Evolutionary conservation across 169 alveolate genomes (phyloP).

Genomic region (Cyclospora cayetanensis): DNA sequence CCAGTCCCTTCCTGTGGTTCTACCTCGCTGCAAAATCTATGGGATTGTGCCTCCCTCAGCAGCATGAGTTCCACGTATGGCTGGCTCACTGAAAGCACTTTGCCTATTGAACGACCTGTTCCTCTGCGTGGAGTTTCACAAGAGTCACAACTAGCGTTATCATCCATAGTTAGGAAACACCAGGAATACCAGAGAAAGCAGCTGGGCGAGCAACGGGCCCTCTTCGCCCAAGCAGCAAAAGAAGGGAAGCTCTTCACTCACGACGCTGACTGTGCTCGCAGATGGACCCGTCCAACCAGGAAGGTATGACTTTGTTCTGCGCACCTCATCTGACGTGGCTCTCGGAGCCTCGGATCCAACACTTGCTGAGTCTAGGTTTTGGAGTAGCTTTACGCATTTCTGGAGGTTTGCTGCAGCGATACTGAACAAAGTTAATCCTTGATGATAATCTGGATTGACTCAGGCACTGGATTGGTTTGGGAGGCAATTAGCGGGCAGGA

Average conservation of each 20-base stretch:
- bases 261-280: conserved; percentile 54
- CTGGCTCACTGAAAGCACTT: conserved; percentile 64
- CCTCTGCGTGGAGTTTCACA: conserved; percentile 40
- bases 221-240: conserved; percentile 51
- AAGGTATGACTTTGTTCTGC: conserved; percentile 15
- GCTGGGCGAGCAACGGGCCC: conserved; percentile 4
- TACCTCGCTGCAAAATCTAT: no score
- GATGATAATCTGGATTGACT: neutral
- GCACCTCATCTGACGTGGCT: no score
- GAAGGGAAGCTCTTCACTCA: conserved; percentile 42
- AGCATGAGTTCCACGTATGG: conserved; percentile 63
- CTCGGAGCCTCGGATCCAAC: no score
- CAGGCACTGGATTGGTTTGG: conserved; percentile 53
- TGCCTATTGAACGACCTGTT: conserved; percentile 48
- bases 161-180: conserved; percentile 23
- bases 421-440: no score
- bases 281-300: conserved; percentile 54
- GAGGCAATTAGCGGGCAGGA: conserved; percentile 55
- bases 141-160: conserved; percentile 30
- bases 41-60: no score
- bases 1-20: no score
- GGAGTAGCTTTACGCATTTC: neutral
- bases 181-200: conserved; percentile 29
- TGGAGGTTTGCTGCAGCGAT: no score
- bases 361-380: neutral